These are phyloP conservation scores for Thelephora ganbajun DNA, from an alignment of 768 basidiomycete species.

Conservation along the genomic window DNA sequence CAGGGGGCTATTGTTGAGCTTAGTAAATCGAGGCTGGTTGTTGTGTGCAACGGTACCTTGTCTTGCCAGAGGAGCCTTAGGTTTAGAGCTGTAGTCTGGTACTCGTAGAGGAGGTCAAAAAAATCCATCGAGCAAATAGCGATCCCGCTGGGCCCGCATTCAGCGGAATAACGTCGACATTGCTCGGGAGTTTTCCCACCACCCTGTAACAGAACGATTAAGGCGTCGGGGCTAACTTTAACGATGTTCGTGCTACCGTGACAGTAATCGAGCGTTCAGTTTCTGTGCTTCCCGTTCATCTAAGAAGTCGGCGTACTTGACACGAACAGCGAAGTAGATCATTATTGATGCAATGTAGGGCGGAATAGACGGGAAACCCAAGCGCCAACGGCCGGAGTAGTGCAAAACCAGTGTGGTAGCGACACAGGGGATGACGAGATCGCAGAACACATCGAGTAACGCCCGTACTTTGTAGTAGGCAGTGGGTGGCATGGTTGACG, in stretches of 20 bases:
- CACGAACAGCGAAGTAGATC: not conserved
- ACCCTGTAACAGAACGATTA: too few relatives aligned
- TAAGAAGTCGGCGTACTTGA: not conserved
- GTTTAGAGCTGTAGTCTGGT: constrained; percentile 53
- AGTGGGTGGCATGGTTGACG: too few relatives aligned
- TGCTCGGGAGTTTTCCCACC: constrained; percentile 56
- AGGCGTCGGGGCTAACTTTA: too few relatives aligned
- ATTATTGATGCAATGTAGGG: not conserved
- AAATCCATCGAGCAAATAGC: constrained; percentile 49
- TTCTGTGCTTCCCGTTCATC: not conserved
- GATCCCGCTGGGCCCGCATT: constrained; percentile 42
- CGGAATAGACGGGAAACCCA: not conserved
- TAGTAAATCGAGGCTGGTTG: constrained; percentile 18
- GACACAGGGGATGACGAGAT: too few relatives aligned
- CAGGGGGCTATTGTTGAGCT: not conserved
- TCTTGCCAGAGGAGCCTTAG: constrained; percentile 52
- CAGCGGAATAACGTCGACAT: constrained; percentile 45
- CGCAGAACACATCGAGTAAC: too few relatives aligned
- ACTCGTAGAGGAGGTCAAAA: constrained; percentile 48
- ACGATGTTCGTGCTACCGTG: too few relatives aligned
- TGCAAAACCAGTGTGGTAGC: too few relatives aligned
- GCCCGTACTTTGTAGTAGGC: too few relatives aligned
- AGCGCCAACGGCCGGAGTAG: not conserved
- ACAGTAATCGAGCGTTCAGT: not conserved
- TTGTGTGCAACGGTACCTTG: too few relatives aligned